A percentile compares a stretch with the other conserved stretches of the same genome.
Conservation (phyloP, 2,329 filamentous ascomycete genomes). For the Aureobasidium uvarum region DNA sequence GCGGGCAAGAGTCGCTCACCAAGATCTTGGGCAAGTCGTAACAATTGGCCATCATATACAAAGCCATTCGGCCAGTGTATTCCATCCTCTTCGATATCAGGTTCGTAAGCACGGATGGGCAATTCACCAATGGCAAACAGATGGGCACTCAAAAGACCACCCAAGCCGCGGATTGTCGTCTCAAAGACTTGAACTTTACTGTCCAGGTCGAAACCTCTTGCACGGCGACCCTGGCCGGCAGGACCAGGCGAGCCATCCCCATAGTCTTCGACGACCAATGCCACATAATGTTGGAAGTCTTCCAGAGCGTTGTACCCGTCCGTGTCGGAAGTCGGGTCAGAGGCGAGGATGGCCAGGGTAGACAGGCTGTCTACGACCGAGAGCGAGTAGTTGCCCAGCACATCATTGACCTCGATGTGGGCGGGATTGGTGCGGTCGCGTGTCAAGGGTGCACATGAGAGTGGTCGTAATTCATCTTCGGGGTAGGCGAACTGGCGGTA, state of each 20-base stretch:
- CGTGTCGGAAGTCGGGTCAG: slow-evolving; percentile 58
- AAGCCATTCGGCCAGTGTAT: slow-evolving; percentile 71
- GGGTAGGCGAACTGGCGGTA: slow-evolving; percentile 95
- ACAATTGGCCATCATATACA: slow-evolving; percentile 81
- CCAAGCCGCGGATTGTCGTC: slow-evolving; percentile 90
- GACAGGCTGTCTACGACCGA: slow-evolving; percentile 95
- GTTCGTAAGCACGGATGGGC: slow-evolving; percentile 75
- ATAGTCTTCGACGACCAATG: slow-evolving; percentile 74
- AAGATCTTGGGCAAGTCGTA: slow-evolving; percentile 85
- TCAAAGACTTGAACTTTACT: slow-evolving; percentile 99
- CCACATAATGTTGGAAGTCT: slow-evolving; percentile 76
- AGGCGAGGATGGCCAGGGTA: slow-evolving; percentile 88
- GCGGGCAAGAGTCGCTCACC: slow-evolving; percentile 82
- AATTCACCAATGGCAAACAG: slow-evolving; percentile 88
- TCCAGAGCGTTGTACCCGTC: slow-evolving; percentile 54
- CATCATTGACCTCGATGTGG: slow-evolving; percentile 88
- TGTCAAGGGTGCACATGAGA: slow-evolving; percentile 79
- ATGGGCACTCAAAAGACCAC: slow-evolving; percentile 88
- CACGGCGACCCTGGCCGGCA: slow-evolving; percentile 67
- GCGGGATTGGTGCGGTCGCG: slow-evolving; percentile 76
- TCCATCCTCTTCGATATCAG: slow-evolving; percentile 44
- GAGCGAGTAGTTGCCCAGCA: slow-evolving; percentile 93
- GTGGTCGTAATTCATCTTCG: slow-evolving; percentile 88
- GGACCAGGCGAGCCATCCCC: slow-evolving; percentile 74
- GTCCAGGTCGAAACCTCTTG: slow-evolving; percentile 85